Evolutionary conservation across 2,329 filamentous ascomycete species (phyloP).

Genomic region (Beauveria australis): DNA sequence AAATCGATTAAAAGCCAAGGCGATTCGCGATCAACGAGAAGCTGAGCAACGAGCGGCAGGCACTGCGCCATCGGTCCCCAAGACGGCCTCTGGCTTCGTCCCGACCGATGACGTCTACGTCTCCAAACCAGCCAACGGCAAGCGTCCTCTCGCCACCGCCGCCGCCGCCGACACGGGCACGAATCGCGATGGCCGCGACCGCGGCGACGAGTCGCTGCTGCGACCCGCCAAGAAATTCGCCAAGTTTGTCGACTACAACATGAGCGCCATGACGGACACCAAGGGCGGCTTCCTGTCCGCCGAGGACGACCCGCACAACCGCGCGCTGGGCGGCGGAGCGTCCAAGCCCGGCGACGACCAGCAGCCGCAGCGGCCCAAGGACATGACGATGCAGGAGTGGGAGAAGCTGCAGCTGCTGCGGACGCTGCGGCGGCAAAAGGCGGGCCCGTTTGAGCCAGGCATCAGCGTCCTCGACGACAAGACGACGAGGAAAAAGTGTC

Average conservation of each 20-base stretch:
- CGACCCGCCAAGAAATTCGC: constrained; percentile 80
- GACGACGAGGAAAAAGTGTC: constrained; percentile 63
- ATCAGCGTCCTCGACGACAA: constrained; percentile 64
- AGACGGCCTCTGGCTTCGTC: constrained; percentile 62
- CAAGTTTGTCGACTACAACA: constrained; percentile 95
- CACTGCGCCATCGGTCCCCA: constrained; percentile 31
- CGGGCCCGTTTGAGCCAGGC: constrained; percentile 81
- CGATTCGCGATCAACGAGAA: constrained; percentile 65
- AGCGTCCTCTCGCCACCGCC: constrained; percentile 56
- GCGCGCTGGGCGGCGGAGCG: constrained; percentile 45
- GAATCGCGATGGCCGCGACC: constrained; percentile 59
- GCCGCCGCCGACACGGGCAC: constrained; percentile 38
- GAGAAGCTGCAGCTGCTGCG: constrained; percentile 71
- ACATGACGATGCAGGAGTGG: constrained; percentile 91
- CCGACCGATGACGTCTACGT: constrained; percentile 56
- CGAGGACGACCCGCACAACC: constrained; percentile 86
- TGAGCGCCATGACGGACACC: constrained; percentile 95
- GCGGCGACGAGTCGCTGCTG: constrained; percentile 43
- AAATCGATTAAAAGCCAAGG: constrained; percentile 81
- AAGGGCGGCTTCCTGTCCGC: constrained; percentile 91
- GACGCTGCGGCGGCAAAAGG: constrained; percentile 62
- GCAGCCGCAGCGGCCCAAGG: constrained; percentile 67
- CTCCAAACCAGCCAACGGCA: constrained; percentile 41
- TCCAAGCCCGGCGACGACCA: constrained; percentile 30
- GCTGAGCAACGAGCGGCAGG: constrained; percentile 47